Evolutionary conservation across 2,329 filamentous ascomycete species (phyloP).

Genomic region (Cytospora paraplurivora): DNA sequence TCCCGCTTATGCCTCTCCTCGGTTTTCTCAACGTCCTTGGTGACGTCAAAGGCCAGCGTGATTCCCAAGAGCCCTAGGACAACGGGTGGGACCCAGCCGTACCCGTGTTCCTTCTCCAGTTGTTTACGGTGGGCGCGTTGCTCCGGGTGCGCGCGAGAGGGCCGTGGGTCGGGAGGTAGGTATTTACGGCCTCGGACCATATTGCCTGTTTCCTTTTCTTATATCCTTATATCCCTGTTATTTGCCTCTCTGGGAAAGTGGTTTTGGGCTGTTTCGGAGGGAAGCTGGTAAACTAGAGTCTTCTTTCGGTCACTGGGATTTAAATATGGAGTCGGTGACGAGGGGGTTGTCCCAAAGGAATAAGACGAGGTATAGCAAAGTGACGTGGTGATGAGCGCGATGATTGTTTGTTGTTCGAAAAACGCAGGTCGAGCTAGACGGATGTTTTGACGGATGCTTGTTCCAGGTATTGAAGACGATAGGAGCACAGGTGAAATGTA

Average conservation of each 20-base stretch:
- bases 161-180: slow-evolving; percentile 37
- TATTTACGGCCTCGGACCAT: slow-evolving; percentile 22
- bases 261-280: no score
- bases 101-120: slow-evolving; percentile 44
- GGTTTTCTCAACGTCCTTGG: slow-evolving; percentile 43
- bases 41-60: slow-evolving; percentile 43
- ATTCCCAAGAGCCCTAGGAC: slow-evolving; percentile 42
- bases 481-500: no score
- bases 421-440: no score
- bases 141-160: slow-evolving; percentile 44
- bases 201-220: slow-evolving; percentile 1
- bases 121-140: slow-evolving; percentile 41
- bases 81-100: slow-evolving; percentile 45
- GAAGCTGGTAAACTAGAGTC: background rate
- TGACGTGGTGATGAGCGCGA: background rate
- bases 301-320: background rate
- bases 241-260: background rate
- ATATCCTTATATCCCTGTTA: background rate
- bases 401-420: background rate
- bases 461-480: no score
- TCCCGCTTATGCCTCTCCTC: slow-evolving; percentile 35
- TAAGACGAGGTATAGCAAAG: background rate
- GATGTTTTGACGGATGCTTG: no score
- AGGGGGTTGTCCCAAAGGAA: background rate
- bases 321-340: slow-evolving; percentile 2